A percentile compares a stretch with the other conserved stretches of the same genome.
Evolutionary conservation across 1,284 basidiomycete genomes (phyloP).

Genomic region (Papiliotrema nemorosa): DNA sequence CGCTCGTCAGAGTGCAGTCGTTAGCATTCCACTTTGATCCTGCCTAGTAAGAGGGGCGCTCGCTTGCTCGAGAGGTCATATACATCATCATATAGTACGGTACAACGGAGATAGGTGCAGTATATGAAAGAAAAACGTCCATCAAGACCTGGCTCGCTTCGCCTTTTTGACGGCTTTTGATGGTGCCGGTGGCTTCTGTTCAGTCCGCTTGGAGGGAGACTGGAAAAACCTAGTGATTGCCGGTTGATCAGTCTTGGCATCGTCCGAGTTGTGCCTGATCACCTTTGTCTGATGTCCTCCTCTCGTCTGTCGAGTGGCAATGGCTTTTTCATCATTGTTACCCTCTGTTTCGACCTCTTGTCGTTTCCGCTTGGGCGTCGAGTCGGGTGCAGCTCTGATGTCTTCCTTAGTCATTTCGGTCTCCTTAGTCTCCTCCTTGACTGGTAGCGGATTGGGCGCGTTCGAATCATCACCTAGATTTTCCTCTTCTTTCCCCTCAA

Average conservation of each 20-base stretch:
- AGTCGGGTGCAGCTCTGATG: neutral
- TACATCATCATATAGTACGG: too few relatives aligned
- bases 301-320: constrained; percentile 1
- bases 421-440: neutral
- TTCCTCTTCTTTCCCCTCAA: constrained; percentile 16
- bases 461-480: constrained; percentile 39
- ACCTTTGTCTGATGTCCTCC: constrained; percentile 39
- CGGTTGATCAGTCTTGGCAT: constrained; percentile 13
- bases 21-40: too few relatives aligned
- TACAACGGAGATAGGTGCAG: too few relatives aligned
- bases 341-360: neutral
- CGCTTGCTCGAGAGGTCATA: too few relatives aligned
- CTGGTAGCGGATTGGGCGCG: constrained; percentile 19
- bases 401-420: neutral
- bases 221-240: constrained; percentile 7
- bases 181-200: neutral
- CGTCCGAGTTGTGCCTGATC: constrained; percentile 16
- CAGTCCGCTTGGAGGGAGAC: neutral
- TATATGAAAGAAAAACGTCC: too few relatives aligned
- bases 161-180: neutral
- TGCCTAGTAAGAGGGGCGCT: too few relatives aligned
- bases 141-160: too few relatives aligned
- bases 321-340: constrained; percentile 10
- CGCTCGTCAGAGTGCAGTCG: too few relatives aligned
- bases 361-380: constrained; percentile 12